These are phyloP conservation scores for Fragilariopsis cylindrus DNA, from an alignment of 108 stramenopile genomes.

Conservation along the genomic window DNA sequence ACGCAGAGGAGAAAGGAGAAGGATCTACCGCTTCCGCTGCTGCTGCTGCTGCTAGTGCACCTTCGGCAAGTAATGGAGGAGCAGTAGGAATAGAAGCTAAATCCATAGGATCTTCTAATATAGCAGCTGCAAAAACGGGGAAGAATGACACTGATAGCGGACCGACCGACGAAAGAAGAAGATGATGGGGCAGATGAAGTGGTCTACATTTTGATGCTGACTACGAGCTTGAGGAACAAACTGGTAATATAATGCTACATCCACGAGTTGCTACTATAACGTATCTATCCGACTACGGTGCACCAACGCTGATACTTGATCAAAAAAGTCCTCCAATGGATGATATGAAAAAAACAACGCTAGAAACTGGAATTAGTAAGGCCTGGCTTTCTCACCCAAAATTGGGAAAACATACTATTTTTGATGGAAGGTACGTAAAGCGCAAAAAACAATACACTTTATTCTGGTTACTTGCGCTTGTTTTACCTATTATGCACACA, in stretches of 20 bases:
- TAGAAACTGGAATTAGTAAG: constrained; percentile 63
- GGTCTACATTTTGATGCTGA: constrained; percentile 93
- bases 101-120: not conserved
- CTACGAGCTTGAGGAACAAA: constrained; percentile 86
- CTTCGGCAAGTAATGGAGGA: not conserved
- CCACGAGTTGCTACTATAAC: constrained; percentile 89
- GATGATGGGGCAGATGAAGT: constrained; percentile 74
- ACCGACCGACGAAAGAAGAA: constrained; percentile 29
- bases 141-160: constrained; percentile 8
- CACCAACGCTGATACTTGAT: constrained; percentile 80
- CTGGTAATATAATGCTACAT: constrained; percentile 62
- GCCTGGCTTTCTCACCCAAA: constrained; percentile 78
- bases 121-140: not conserved
- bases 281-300: constrained; percentile 81
- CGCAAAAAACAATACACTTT: not conserved
- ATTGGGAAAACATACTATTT: constrained; percentile 84
- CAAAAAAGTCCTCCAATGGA: constrained; percentile 56
- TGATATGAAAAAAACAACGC: constrained; percentile 54
- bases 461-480: too few relatives aligned
- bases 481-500: too few relatives aligned
- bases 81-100: constrained; percentile 4
- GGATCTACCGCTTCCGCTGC: not conserved
- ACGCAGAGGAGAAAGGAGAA: constrained; percentile 10
- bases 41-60: not conserved
- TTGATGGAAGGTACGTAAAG: constrained; percentile 64